Evolutionary conservation across 1,139 yeast species (phyloP).

Genomic region (Chernovozyma aurita): DNA sequence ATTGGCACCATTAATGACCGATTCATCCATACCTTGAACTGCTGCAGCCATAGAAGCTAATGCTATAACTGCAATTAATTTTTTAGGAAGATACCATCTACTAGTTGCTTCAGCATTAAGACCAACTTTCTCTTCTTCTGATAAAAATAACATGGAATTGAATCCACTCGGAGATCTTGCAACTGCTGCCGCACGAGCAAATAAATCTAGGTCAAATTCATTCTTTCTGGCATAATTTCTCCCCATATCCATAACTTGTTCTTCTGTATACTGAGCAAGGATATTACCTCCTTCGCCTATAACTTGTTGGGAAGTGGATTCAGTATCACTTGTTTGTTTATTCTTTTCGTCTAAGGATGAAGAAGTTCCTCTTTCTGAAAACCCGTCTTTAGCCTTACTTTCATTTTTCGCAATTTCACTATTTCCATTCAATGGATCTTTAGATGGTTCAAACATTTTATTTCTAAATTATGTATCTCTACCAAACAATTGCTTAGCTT

Average conservation of each 20-base stretch:
- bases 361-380: slow-evolving; percentile 13
- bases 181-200: slow-evolving; percentile 71
- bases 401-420: neutral
- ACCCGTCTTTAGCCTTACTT: slow-evolving; percentile 9
- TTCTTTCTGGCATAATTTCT: slow-evolving; percentile 60
- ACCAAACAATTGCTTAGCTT: too few species aligned
- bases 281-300: slow-evolving; percentile 45
- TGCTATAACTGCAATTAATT: slow-evolving; percentile 58
- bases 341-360: slow-evolving; percentile 6
- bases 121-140: slow-evolving; percentile 55
- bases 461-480: too few species aligned
- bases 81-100: slow-evolving; percentile 60
- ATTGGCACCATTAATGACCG: slow-evolving; percentile 82
- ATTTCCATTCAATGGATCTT: neutral
- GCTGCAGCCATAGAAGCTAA: slow-evolving; percentile 87
- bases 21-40: slow-evolving; percentile 91
- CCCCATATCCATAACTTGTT: slow-evolving; percentile 69
- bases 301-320: slow-evolving; percentile 7
- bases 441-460: neutral
- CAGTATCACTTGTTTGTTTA: slow-evolving; percentile 4
- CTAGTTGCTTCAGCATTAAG: slow-evolving; percentile 57
- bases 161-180: slow-evolving; percentile 63
- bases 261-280: slow-evolving; percentile 56
- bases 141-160: slow-evolving; percentile 53
- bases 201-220: slow-evolving; percentile 59